phyloP scores from a whole-genome alignment of 768 basidiomycete species.

The Suillus weaverae region DNA sequence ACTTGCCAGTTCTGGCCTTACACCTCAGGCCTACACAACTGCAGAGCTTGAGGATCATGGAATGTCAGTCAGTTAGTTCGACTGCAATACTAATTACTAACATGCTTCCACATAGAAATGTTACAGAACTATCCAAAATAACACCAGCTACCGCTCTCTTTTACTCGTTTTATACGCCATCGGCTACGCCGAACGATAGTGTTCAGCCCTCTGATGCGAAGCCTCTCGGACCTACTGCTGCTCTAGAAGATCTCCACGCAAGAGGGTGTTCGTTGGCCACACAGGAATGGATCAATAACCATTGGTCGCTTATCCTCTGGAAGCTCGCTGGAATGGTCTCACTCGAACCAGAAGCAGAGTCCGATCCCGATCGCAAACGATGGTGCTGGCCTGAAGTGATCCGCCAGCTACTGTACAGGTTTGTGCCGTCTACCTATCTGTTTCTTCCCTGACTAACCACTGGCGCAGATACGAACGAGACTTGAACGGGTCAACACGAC shows the following conservation, averaged over 20 bases:
- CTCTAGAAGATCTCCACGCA: constrained; percentile 51
- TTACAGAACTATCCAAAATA: constrained; percentile 52
- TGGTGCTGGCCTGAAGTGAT: constrained; percentile 88
- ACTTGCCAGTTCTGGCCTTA: constrained; percentile 49
- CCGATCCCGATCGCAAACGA: constrained; percentile 43
- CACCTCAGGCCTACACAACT: constrained; percentile 46
- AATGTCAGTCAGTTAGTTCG: constrained; percentile 43
- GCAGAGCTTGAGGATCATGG: constrained; percentile 49
- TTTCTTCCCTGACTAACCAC: background rate
- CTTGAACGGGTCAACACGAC: constrained; percentile 72
- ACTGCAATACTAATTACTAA: constrained; percentile 4
- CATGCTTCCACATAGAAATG: constrained; percentile 40
- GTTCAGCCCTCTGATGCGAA: constrained; percentile 19
- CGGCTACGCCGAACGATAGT: constrained; percentile 28
- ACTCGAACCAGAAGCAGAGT: constrained; percentile 65
- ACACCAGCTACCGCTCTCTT: constrained; percentile 54
- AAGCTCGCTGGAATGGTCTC: constrained; percentile 86
- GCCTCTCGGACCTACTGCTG: constrained; percentile 51
- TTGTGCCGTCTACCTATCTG: constrained; percentile 15
- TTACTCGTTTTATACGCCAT: constrained; percentile 55
- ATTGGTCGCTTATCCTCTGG: constrained; percentile 91
- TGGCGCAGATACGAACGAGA: constrained; percentile 83
- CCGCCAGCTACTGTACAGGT: constrained; percentile 86
- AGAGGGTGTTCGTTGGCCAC: constrained; percentile 70
- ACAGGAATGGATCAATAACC: constrained; percentile 85